These are phyloP conservation scores for Suhomyces taliae DNA, from an alignment of 1,139 yeast genomes.

Conservation along the genomic window DNA sequence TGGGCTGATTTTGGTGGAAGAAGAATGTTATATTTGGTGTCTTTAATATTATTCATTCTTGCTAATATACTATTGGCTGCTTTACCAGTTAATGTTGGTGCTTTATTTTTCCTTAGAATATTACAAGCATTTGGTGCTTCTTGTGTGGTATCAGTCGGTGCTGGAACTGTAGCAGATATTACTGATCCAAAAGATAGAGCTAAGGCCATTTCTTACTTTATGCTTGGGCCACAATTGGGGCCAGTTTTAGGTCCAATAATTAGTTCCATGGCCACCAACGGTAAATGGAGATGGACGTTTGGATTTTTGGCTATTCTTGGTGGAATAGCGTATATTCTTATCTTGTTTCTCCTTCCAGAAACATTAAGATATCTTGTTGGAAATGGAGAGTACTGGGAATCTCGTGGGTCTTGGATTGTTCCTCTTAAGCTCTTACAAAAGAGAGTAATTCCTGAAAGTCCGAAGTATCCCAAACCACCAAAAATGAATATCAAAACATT, in stretches of 20 bases:
- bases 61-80: conserved; percentile 50
- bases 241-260: conserved; percentile 57
- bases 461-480: conserved; percentile 47
- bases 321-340: conserved; percentile 35
- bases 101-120: conserved; percentile 44
- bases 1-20: conserved; percentile 61
- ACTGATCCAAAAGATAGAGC: conserved; percentile 50
- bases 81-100: conserved; percentile 47
- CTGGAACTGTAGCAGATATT: conserved; percentile 56
- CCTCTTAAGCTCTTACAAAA: conserved; percentile 30
- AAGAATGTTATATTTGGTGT: conserved; percentile 47
- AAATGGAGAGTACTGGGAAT: conserved; percentile 36
- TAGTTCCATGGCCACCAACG: conserved; percentile 36
- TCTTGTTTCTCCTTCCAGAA: conserved; percentile 51
- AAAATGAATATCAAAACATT: conserved; percentile 43
- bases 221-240: conserved; percentile 63
- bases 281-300: conserved; percentile 58
- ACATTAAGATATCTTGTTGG: conserved; percentile 58
- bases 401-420: conserved; percentile 22
- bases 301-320: conserved; percentile 52
- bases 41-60: conserved; percentile 43
- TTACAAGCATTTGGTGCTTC: conserved; percentile 59
- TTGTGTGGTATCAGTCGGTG: conserved; percentile 54
- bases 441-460: conserved; percentile 23
- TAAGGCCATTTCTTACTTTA: conserved; percentile 51